A percentile compares a stretch with the other conserved stretches of the same genome.
Evolutionary conservation across 164 flowering plant genomes (phyloP).

Genomic region (Chimonanthus praecox): DNA sequence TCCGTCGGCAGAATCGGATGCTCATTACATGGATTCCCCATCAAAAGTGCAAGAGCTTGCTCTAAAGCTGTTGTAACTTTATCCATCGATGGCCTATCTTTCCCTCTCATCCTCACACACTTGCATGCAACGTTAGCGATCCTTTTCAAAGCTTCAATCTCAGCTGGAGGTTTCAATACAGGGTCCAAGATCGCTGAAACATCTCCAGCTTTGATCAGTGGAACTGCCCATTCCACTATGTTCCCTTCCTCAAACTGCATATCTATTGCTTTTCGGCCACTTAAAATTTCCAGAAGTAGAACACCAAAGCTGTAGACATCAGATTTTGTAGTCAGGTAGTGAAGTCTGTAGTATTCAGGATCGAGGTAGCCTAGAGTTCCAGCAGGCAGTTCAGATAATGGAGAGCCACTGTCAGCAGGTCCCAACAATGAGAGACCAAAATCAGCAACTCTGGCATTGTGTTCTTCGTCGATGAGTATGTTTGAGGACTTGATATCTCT

Average conservation of each 20-base stretch:
- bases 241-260: constrained; percentile 89
- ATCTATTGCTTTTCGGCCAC: constrained; percentile 88
- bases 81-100: constrained; percentile 97
- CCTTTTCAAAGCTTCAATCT: constrained; percentile 62
- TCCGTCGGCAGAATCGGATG: constrained; percentile 92
- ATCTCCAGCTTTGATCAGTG: constrained; percentile 69
- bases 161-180: constrained; percentile 51
- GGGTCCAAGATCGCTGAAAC: constrained; percentile 66
- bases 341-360: constrained; percentile 91
- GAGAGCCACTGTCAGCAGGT: constrained; percentile 81
- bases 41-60: constrained; percentile 69
- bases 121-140: constrained; percentile 78
- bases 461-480: constrained; percentile 90
- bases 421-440: constrained; percentile 94
- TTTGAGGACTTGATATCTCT: constrained; percentile 93
- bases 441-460: constrained; percentile 91
- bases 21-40: constrained; percentile 83
- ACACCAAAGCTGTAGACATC: constrained; percentile 97
- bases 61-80: constrained; percentile 88
- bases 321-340: constrained; percentile 88
- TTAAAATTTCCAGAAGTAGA: constrained; percentile 73
- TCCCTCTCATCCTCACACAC: constrained; percentile 94
- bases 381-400: constrained; percentile 86
- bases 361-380: constrained; percentile 95
- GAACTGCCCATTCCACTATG: constrained; percentile 98